These are phyloP conservation scores for Aaosphaeria arxii DNA, from an alignment of 2,329 filamentous ascomycete species.

Conservation along the genomic window DNA sequence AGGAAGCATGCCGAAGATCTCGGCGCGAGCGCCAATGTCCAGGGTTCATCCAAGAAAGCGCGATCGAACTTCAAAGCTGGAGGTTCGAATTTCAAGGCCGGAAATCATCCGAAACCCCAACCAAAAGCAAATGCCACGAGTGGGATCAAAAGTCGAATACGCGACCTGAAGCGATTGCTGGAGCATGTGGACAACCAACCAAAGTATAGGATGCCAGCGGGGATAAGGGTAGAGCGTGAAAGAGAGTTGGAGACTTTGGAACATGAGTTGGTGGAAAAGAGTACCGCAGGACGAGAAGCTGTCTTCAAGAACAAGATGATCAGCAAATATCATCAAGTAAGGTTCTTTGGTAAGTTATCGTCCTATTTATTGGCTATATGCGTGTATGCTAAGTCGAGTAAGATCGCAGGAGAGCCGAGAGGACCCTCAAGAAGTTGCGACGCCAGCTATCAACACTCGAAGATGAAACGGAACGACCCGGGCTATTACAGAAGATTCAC, in stretches of 20 bases:
- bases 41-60: constrained; percentile 20
- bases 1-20: constrained; percentile 27
- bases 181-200: constrained; percentile 52
- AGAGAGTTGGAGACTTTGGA: constrained; percentile 67
- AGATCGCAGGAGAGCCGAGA: constrained; percentile 72
- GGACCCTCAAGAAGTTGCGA: constrained; percentile 63
- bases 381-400: too few species aligned
- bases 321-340: constrained; percentile 75
- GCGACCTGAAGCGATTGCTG: constrained; percentile 67
- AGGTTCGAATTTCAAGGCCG: constrained; percentile 8
- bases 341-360: constrained; percentile 68
- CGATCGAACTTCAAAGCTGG: constrained; percentile 16
- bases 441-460: constrained; percentile 53
- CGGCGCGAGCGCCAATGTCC: constrained; percentile 8
- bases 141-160: constrained; percentile 68
- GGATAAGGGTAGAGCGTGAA: constrained; percentile 67
- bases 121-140: constrained; percentile 43
- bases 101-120: constrained; percentile 16
- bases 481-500: constrained; percentile 59
- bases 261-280: constrained; percentile 54
- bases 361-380: not conserved
- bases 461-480: constrained; percentile 50
- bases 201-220: constrained; percentile 56
- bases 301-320: constrained; percentile 70
- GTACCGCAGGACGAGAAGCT: constrained; percentile 48